A percentile compares a stretch with the other conserved stretches of the same genome.
Conservation (phyloP, 352 stramenopile genomes). For the Pythium folliculosum region DNA sequence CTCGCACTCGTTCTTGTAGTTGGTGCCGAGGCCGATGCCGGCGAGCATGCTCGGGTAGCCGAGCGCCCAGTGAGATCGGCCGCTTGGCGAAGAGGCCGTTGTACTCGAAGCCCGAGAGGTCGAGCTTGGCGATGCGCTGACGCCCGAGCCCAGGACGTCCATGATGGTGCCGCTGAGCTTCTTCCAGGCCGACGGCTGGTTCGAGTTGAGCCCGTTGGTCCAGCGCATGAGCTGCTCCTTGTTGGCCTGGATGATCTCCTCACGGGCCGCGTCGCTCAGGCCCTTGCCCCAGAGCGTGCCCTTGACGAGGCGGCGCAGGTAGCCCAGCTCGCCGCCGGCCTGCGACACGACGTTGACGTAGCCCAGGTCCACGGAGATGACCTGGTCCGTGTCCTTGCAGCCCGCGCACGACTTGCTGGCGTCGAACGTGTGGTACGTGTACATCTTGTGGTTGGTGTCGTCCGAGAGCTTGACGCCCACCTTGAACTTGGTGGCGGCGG, state of each 20-base stretch:
- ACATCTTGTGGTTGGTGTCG: conserved; percentile 63
- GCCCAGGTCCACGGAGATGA: conserved; percentile 54
- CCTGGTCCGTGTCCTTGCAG: conserved; percentile 58
- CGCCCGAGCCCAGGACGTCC: conserved; percentile 36
- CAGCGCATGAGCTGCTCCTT: conserved; percentile 63
- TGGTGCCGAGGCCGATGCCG: conserved; percentile 54
- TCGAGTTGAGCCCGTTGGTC: conserved; percentile 77
- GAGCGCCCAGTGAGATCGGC: conserved; percentile 60
- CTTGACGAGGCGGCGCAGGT: conserved; percentile 40
- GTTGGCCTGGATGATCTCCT: conserved; percentile 37
- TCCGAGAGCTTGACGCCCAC: conserved; percentile 54
- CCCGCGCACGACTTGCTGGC: conserved; percentile 43
- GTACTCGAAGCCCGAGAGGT: conserved; percentile 67
- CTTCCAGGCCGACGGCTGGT: conserved; percentile 64
- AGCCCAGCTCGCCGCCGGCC: conserved; percentile 58
- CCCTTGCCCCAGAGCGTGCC: conserved; percentile 43
- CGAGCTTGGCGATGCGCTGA: conserved; percentile 40
- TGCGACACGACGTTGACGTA: conserved; percentile 68
- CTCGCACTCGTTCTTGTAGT: conserved; percentile 53
- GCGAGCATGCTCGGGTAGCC: conserved; percentile 71
- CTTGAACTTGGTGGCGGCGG: conserved; percentile 58
- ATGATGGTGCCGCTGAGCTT: conserved; percentile 46
- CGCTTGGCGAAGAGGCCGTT: conserved; percentile 69
- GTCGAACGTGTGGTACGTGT: conserved; percentile 71
- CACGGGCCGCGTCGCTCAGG: conserved; percentile 27